These are phyloP conservation scores for Metschnikowia proteae DNA, from an alignment of 805 yeast genomes.

Conservation along the genomic window DNA sequence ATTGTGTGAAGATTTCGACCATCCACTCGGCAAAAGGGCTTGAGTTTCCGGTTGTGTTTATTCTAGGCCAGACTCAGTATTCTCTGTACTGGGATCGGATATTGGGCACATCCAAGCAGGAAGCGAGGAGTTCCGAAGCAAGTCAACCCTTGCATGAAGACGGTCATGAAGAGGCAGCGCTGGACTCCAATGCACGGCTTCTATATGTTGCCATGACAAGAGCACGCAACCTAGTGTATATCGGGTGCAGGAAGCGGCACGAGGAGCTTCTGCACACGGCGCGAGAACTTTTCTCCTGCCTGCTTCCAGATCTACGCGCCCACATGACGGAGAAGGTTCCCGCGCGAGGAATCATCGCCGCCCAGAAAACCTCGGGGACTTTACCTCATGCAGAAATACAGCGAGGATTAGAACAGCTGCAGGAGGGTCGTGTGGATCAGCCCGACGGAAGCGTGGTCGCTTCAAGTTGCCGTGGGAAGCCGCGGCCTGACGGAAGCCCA, in stretches of 20 bases:
- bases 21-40: constrained; percentile 73
- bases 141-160: not conserved
- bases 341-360: not conserved
- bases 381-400: not conserved
- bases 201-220: constrained; percentile 67
- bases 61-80: constrained; percentile 22
- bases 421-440: not conserved
- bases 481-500: not conserved
- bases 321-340: not conserved
- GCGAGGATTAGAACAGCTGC: not conserved
- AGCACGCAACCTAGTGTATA: constrained; percentile 47
- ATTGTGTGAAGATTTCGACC: constrained; percentile 54
- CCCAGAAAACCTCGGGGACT: not conserved
- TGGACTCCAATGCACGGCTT: constrained; percentile 24
- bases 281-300: constrained; percentile 3
- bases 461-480: not conserved
- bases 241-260: constrained; percentile 17
- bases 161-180: not conserved
- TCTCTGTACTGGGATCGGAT: constrained; percentile 12
- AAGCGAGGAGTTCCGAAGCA: not conserved
- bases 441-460: not conserved
- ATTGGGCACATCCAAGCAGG: not conserved
- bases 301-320: constrained; percentile 5
- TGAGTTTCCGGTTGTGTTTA: constrained; percentile 67
- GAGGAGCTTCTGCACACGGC: constrained; percentile 6